phyloP scores from a whole-genome alignment of 139 green algal genomes.

The Haematococcus lacustris region DNA sequence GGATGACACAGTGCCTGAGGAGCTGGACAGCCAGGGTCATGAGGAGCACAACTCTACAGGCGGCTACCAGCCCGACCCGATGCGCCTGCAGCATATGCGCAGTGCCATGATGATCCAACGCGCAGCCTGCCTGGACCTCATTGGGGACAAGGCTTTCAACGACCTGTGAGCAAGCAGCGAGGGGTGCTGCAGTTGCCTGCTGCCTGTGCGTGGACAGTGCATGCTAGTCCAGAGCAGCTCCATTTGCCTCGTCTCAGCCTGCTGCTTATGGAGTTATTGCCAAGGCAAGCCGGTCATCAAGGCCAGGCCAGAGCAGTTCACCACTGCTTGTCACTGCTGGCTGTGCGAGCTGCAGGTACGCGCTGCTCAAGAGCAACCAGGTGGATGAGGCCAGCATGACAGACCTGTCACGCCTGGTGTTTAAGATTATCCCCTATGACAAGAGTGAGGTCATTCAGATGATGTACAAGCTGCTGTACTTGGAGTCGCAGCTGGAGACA shows the following conservation, averaged over 20 bases:
- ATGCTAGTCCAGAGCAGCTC: too few species aligned
- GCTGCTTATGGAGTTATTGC: too few species aligned
- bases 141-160: slow-evolving; percentile 35
- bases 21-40: neutral
- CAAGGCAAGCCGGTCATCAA: too few species aligned
- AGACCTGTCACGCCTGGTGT: slow-evolving; percentile 38
- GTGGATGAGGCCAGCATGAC: slow-evolving; percentile 44
- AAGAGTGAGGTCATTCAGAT: slow-evolving; percentile 46
- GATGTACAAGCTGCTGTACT: slow-evolving; percentile 47
- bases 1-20: slow-evolving; percentile 4
- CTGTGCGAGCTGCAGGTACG: slow-evolving; percentile 24
- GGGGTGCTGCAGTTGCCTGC: neutral
- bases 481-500: slow-evolving; percentile 36
- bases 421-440: slow-evolving; percentile 47
- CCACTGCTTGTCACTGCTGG: too few species aligned
- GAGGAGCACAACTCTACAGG: neutral
- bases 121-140: slow-evolving; percentile 37
- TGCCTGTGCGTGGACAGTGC: neutral
- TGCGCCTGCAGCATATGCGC: slow-evolving; percentile 28
- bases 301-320: too few species aligned
- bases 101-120: slow-evolving; percentile 35
- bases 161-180: slow-evolving; percentile 28
- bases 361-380: slow-evolving; percentile 36
- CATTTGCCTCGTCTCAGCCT: too few species aligned
- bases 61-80: slow-evolving; percentile 19